Percentiles rank a stretch among this genome's conserved stretches.
Evolutionary conservation across 345 rosid genomes (phyloP).

Genomic region (Firmiana major): DNA sequence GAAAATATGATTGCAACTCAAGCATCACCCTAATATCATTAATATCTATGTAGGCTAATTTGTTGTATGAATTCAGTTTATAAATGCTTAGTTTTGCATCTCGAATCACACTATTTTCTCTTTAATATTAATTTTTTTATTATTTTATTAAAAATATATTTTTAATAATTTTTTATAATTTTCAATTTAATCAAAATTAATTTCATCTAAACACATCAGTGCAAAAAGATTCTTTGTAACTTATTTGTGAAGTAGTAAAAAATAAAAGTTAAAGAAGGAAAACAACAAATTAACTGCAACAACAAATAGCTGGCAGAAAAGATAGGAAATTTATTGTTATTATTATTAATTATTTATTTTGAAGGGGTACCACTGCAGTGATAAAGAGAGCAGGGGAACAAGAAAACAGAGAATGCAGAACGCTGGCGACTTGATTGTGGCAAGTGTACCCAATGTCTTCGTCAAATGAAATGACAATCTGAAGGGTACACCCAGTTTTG

Average conservation of each 20-base stretch:
- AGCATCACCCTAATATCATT: not conserved
- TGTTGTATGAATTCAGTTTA: not conserved
- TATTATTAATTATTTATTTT: too few relatives aligned
- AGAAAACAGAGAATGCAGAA: slow-evolving; percentile 3
- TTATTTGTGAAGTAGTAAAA: not conserved
- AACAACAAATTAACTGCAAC: not conserved
- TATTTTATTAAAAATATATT: too few relatives aligned
- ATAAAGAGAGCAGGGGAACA: slow-evolving; percentile 1
- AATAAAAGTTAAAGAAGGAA: not conserved
- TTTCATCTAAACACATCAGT: too few relatives aligned
- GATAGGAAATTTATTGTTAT: not conserved
- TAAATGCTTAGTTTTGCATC: too few relatives aligned
- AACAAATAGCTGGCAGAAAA: not conserved
- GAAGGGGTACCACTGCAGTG: not conserved
- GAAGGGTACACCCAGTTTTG: slow-evolving; percentile 5
- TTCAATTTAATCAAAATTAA: too few relatives aligned
- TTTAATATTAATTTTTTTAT: too few relatives aligned
- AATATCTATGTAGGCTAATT: not conserved
- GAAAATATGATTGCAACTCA: not conserved
- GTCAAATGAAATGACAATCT: not conserved
- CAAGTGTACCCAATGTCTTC: not conserved
- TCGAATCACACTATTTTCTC: too few relatives aligned
- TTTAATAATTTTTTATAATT: too few relatives aligned
- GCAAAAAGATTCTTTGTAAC: too few relatives aligned
- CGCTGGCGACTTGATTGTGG: not conserved